Evolutionary conservation across 176 grass and related monocot species (phyloP).

Genomic region (Phoenix dactylifera): DNA sequence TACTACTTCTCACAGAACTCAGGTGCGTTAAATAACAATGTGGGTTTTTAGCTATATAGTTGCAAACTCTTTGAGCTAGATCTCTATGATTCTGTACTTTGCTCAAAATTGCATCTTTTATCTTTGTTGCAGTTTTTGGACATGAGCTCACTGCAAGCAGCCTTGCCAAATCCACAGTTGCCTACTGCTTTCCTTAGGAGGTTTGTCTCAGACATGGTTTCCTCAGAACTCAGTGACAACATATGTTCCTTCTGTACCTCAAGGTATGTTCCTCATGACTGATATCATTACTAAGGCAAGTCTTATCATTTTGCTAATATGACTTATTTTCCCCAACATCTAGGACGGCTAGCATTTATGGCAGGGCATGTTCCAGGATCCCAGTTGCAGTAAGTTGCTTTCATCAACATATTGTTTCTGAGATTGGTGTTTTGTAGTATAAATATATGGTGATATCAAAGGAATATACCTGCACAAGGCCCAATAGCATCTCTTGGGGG

Average conservation of each 20-base stretch:
- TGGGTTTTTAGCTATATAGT: no score
- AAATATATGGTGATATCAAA: slow-evolving; percentile 13
- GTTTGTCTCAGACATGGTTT: slow-evolving; percentile 54
- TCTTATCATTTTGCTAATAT: background rate
- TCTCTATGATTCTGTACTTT: no score
- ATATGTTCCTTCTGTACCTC: slow-evolving; percentile 28
- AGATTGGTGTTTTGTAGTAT: background rate
- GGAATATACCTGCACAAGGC: slow-evolving; percentile 35
- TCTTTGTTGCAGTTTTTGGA: slow-evolving; percentile 51
- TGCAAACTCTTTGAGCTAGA: no score
- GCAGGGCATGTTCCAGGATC: slow-evolving; percentile 33
- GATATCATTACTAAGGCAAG: no score
- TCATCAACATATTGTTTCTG: background rate
- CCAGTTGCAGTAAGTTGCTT: slow-evolving; percentile 46
- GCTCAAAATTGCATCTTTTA: no score
- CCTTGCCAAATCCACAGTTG: slow-evolving; percentile 34
- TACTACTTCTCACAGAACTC: no score
- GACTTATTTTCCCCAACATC: background rate
- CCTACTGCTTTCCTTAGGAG: slow-evolving; percentile 35
- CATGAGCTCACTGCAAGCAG: slow-evolving; percentile 34
- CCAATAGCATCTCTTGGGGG: slow-evolving; percentile 30
- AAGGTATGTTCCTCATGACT: slow-evolving; percentile 35
- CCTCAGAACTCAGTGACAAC: slow-evolving; percentile 24
- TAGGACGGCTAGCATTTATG: slow-evolving; percentile 33
- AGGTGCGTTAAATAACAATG: no score